Evolutionary conservation across 331 rosid species (phyloP), one percentile per base, ranked within the genome.

Genomic region (Acacia concinna): DNA sequence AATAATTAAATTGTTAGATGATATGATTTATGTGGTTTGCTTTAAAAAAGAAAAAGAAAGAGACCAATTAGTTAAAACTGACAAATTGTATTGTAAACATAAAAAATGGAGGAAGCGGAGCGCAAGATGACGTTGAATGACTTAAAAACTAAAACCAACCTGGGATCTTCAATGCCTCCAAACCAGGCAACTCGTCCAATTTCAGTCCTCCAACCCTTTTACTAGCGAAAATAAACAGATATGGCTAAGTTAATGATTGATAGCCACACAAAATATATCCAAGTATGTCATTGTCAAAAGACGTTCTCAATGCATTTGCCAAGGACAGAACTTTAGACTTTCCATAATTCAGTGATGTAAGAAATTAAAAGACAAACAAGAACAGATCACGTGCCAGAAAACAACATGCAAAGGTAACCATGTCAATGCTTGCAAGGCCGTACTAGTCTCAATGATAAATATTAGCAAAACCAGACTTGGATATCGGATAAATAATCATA

Each of bases 171-270:
- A 95, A 86, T 74, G 98, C 89, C 64, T 95, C 98, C 87, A 91
- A 74, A 72, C 96, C 94, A 0, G 99, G 97, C 84, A 95, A 70
- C 60, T 93, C 99, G 79, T 93, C 99, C 87, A 95, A 81, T 76
- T 93, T 95, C 84, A 95, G 79, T 73, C 99, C 99, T 75, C 97
- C 99, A 71, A 95, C 98, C 82, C 79, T 91, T 85, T 95, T 95
- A 84, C 99, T 95, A 43, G 78, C 30, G 56, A 83, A 76, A 73
- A 64, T 43, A 59, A 74, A 77, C 52, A 81, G 72, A 76, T 52
- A 40, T 81, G 56, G 65, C 68, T 38, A 72, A 76, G 79, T 41
- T 75, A 74, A 71, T 35, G 6, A 71, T 71, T 81, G 68, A 73
- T 56, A 30, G 78, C 63, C 75, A 23, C 25, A 40, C 73, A 75